Evolutionary conservation across 805 yeast genomes (phyloP), one percentile per base, ranked within the genome.

Genomic region (Pichia kluyveri): DNA sequence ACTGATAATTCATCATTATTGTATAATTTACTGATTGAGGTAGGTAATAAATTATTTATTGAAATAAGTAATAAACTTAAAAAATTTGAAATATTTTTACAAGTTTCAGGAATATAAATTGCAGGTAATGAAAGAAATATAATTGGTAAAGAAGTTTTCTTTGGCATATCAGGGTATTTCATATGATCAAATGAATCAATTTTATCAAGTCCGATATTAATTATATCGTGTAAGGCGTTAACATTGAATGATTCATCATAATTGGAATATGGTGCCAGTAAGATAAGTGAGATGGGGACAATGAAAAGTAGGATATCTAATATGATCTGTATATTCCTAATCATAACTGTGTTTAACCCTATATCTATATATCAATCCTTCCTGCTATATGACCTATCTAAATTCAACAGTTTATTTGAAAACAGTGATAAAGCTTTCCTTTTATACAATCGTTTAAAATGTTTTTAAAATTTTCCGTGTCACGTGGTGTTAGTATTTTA

Each of bases 241-340:
- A 86, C 69, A 56, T 83, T 86, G 71, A 91, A 91, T 30, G 96
- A 86, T 62, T 91, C 98, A 62, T 91, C 97, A 0, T 91, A 96
- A 65, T 91, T 91, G 1, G 97, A 83, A 64, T 69, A 87, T 0
- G 96, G 97, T 0, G 96, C 43, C 1, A 76, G 56, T 11, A 69
- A 53, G 51, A 84, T 56, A 60, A 82, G 80, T 42, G 66, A 64
- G 2, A 71, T 61, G 11, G 84, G 71, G 7, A 74, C 61, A 4
- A 66, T 69, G 19, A 84, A 51, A 15, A 83, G 61, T 7, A 68
- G 49, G 7, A 46, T 34, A 49, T 62, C 61, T 11, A 61, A 42
- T 2, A 44, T 2, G 5, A 31, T 15, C 12, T 45, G 45, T 8
- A 41, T 18, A 17, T 3, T 14, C 18, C 17, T 38, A 8, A n/a